Evolutionary conservation across 129 eudicot genomes (phyloP).

Genomic region (Artemisia argyi): DNA sequence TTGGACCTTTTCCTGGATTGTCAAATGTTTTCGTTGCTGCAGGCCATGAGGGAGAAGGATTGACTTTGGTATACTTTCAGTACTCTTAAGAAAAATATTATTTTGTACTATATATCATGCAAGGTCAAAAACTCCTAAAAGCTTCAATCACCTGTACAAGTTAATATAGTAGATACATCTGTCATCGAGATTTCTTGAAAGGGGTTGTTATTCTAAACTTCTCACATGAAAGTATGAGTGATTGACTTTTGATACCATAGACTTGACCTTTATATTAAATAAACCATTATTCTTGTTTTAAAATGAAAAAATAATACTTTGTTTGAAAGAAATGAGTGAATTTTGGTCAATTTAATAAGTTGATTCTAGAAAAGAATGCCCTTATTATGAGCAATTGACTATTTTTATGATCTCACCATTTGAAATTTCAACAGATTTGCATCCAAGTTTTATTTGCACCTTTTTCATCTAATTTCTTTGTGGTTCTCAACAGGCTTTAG

Average conservation of each 20-base stretch:
- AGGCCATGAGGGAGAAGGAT: constrained; percentile 99
- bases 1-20: constrained; percentile 80
- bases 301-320: not conserved
- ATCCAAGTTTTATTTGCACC: not conserved
- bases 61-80: constrained; percentile 57
- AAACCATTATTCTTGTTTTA: not conserved
- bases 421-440: not conserved
- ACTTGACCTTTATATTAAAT: too few relatives aligned
- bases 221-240: not conserved
- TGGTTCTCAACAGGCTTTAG: constrained; percentile 62
- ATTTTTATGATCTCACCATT: constrained; percentile 4
- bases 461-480: not conserved
- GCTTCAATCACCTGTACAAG: not conserved
- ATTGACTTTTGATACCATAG: not conserved
- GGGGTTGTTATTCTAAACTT: not conserved
- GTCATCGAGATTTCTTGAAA: not conserved
- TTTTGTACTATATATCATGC: not conserved
- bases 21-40: constrained; percentile 82
- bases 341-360: not conserved
- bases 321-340: too few relatives aligned
- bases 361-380: not conserved
- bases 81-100: constrained; percentile 15
- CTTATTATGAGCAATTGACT: not conserved
- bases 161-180: not conserved
- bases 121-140: not conserved